Conservation (phyloP, 352 stramenopile genomes). For the Globisporangium nunn region DNA sequence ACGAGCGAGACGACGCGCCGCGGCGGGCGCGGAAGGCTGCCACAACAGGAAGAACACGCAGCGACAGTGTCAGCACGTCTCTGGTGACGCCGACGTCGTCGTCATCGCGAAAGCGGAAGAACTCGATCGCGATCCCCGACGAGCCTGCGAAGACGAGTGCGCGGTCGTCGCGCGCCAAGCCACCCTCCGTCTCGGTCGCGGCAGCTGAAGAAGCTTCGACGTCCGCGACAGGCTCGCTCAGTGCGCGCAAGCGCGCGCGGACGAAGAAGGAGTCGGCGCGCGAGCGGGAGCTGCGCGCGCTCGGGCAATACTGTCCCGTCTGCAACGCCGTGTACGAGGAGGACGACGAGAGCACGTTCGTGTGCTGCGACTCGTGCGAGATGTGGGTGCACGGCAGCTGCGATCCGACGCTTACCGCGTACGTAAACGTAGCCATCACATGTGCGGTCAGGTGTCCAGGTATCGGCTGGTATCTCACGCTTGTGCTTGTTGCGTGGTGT, state of each 20-base stretch:
- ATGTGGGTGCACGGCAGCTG: slow-evolving; percentile 82
- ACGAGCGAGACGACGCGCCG: slow-evolving; percentile 2
- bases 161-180: slow-evolving; percentile 4
- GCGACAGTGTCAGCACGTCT: not conserved
- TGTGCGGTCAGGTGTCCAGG: too few species aligned
- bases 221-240: slow-evolving; percentile 10
- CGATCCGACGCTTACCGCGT: slow-evolving; percentile 60
- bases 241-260: slow-evolving; percentile 37
- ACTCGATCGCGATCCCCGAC: slow-evolving; percentile 4
- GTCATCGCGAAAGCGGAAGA: slow-evolving; percentile 23
- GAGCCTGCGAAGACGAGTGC: not conserved
- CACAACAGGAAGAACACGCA: slow-evolving; percentile 1
- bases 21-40: slow-evolving; percentile 2
- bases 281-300: slow-evolving; percentile 66
- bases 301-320: slow-evolving; percentile 82
- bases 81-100: slow-evolving; percentile 7
- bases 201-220: not conserved
- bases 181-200: not conserved
- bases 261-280: slow-evolving; percentile 63
- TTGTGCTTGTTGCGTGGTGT: slow-evolving; percentile 3
- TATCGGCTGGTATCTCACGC: not conserved
- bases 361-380: slow-evolving; percentile 86
- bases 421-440: slow-evolving; percentile 15
- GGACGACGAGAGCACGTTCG: slow-evolving; percentile 77
- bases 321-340: slow-evolving; percentile 84